Evolutionary conservation across 2,329 filamentous ascomycete species (phyloP).

Genomic region (Ophiostoma tasmaniense): DNA sequence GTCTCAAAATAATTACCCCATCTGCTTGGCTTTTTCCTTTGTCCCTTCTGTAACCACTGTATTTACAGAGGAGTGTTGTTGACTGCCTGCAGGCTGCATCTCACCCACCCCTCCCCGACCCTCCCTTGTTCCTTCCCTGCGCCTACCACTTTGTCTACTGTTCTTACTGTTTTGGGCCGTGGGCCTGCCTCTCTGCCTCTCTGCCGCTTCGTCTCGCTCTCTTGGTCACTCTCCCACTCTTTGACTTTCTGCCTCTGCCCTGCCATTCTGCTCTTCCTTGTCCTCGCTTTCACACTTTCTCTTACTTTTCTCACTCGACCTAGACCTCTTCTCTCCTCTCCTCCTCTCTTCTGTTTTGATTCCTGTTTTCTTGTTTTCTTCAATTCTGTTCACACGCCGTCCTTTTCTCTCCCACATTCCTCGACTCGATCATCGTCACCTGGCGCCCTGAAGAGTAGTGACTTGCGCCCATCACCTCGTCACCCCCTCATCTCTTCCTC

Average conservation of each 20-base stretch:
- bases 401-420: not conserved
- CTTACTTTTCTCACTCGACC: not conserved
- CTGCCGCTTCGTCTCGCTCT: no score
- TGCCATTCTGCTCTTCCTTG: not conserved
- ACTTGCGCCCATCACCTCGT: slow-evolving; percentile 8
- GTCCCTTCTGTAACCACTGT: not conserved
- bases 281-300: not conserved
- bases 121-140: not conserved
- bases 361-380: not conserved
- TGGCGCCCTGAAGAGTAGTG: not conserved
- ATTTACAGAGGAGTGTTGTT: not conserved
- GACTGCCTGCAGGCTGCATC: not conserved
- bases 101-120: not conserved
- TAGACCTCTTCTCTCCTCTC: not conserved
- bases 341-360: not conserved
- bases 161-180: not conserved
- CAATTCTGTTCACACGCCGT: not conserved
- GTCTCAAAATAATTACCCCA: slow-evolving; percentile 8
- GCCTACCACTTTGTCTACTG: not conserved
- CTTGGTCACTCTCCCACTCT: not conserved
- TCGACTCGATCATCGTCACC: not conserved
- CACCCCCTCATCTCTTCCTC: slow-evolving; percentile 1
- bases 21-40: slow-evolving; percentile 4
- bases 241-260: not conserved
- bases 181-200: no score